Base-by-base conservation (phyloP, 2,329 filamentous ascomycete genomes). In the Fusarium coicis region DNA sequence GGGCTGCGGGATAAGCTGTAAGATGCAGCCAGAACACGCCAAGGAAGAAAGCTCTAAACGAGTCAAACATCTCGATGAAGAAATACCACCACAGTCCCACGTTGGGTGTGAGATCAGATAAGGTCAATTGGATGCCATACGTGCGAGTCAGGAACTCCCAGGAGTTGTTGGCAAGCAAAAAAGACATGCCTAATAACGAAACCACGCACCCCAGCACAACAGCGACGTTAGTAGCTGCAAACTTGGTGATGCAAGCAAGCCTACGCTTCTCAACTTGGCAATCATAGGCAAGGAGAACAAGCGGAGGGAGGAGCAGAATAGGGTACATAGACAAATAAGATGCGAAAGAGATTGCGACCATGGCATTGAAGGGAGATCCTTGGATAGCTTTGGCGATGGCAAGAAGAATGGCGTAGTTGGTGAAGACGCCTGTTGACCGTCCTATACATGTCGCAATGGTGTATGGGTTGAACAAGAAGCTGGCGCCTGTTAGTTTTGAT, bases 81-180 rank as follows among this genome's bases (percentile, higher is more conserved):
- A 99, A 99, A 83, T 99, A 99, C 96, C 96, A 99, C 96, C 96
- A 99, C 3, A 99, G 87, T 3, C 96, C 96, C 36, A 97, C 93
- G 74, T 98, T 99, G 18, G 96, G 96, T 0, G 96, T 97, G 44
- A 99, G 87, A 80, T 99, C 96, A 14, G 95, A 94, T 6, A 99
- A 89, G 2, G 96, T 91, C 42, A 99, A 88, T 77, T 97, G 95
- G 52, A 97, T 94, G 75, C 96, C 95, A 82, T 99, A 99, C 2
- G 96, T 98, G 26, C 95, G 94, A 12, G 88, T 83, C 26, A 98
- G 83, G 79, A 98, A 99, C 70, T 95, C 91, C 93, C 93, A 97
- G 4, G 95, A 97, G 70, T 90, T 87, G 37, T 87, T 91, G 2
- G 93, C 93, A 44, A 97, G 84, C 37, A 93, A 79, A 73, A 88